Percentiles rank a stretch among this genome's conserved stretches.
Conservation (phyloP, 2,329 filamentous ascomycete genomes). For the Scortechinia acanthostroma region DNA sequence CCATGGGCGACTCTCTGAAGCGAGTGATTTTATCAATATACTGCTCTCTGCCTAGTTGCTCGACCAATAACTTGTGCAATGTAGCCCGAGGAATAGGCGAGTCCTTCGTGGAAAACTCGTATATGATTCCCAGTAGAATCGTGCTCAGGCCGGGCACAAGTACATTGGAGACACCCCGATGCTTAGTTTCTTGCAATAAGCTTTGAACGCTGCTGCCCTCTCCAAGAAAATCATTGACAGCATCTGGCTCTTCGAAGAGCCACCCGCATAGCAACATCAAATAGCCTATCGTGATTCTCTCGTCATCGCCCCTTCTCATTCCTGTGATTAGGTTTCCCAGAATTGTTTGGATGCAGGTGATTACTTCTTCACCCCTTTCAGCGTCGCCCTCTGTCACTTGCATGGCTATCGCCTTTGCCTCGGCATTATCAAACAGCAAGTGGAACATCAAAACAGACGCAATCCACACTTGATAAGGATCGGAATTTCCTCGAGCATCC, state of each 20-base stretch:
- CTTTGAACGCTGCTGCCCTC: constrained; percentile 91
- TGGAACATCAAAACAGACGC: constrained; percentile 82
- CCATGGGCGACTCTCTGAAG: constrained; percentile 68
- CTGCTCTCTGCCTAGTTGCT: constrained; percentile 74
- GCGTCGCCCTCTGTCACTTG: constrained; percentile 82
- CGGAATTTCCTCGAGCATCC: constrained; percentile 51
- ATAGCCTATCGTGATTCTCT: constrained; percentile 65
- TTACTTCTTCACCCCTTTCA: constrained; percentile 82
- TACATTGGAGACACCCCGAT: constrained; percentile 34
- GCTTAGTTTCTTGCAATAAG: constrained; percentile 66
- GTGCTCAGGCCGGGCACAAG: constrained; percentile 72
- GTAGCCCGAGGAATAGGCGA: constrained; percentile 79
- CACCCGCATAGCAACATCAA: constrained; percentile 82
- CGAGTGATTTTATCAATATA: constrained; percentile 78
- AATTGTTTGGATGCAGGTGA: constrained; percentile 85
- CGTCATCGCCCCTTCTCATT: constrained; percentile 69
- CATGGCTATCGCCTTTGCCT: constrained; percentile 75
- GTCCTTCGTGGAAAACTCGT: constrained; percentile 96
- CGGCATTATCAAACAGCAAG: constrained; percentile 70
- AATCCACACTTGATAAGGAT: constrained; percentile 87
- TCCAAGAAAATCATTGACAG: constrained; percentile 83
- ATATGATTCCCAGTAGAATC: constrained; percentile 77
- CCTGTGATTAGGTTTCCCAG: constrained; percentile 78
- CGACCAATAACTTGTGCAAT: constrained; percentile 70
- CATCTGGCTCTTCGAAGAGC: constrained; percentile 86